Base-by-base conservation (phyloP, 2,329 filamentous ascomycete species). In the Nemania bipapillata region DNA sequence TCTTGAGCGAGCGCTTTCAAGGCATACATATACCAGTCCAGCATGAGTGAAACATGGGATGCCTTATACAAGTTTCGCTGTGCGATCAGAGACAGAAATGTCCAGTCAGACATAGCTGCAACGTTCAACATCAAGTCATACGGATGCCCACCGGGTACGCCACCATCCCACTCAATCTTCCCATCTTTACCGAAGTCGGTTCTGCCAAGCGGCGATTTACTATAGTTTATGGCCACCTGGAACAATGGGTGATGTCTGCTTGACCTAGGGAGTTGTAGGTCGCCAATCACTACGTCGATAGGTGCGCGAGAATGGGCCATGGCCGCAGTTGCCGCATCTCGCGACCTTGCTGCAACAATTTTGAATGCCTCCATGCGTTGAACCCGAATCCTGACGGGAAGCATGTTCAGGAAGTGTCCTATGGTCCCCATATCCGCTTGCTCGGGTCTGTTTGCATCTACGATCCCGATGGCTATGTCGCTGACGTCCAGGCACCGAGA, bases 241-340 rank as follows among this genome's bases (percentile, higher is more conserved):
- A 71, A 71, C 6, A 71, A 9, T 1, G 66, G 66, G 17, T 64
- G 54, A 37, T 69, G 55, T 2, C 12, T 42, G 3, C 17, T 20
- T 0, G 63, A 55, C 9, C 54, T 24, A 1, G 57, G 17, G 28
- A 64, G 17, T 5, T 55, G 0, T 0, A 68, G 15, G 1, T 54
- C 6, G n/a, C 42, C 37, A 2, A 66, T 20, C 12, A 69, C 22
- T 6, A 22, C 72, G 56, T 86, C 80, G 58, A 86, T 83, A 0
- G 85, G 85, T 1, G 85, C 69, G 0, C 70, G 65, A n/a, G n/a
- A n/a, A 62, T 85, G 75, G 0, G 68, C 69, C 0, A 85, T 72
- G 0, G 80, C 82, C 0, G 42, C 40, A 9, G 66, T 2, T 58
- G 52, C 17, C 9, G 30, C 45, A 2, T 69, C 57, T 4, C 65